Evolutionary conservation across 768 basidiomycete genomes (phyloP), one percentile per base, ranked within the genome.

Genomic region (Pisolithus marmoratus): DNA sequence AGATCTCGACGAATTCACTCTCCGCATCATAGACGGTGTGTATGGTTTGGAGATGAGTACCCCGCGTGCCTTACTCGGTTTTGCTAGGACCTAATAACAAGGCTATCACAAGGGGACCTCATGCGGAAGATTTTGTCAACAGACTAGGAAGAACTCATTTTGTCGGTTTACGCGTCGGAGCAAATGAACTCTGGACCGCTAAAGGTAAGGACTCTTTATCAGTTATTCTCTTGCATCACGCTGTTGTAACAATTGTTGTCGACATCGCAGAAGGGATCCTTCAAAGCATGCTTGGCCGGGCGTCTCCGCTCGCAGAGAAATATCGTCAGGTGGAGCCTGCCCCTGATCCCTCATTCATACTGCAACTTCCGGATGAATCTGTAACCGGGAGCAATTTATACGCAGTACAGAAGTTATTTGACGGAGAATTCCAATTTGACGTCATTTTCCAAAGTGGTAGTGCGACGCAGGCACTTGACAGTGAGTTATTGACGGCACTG

Each of bases 401-500:
- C 62, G 93, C 87, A 11, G 77, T 94, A 44, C 94, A 98, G 67
- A 94, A 93, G 64, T 74, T 74, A 5, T 92, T 87, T 54, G 85
- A 90, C 11, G 92, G 90, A 1, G 74, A 79, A 26, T 97, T 95
- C 71, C 81, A 87, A 52, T 93, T 94, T 63, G 95, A 98, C 60
- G 77, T 97, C 15, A 83, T 85, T 66, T 96, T 84, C 62, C 91
- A 96, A 59, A 86, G 87, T 51, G 81, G 68, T 26, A 90, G 85
- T 59, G 74, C 78, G 12, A 79, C 79, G 53, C 79, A 82, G 53
- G 79, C 77, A 53, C 68, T 94, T 19, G 81, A 74, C 56, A 69
- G 92, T 94, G 57, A 56, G 83, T 72, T 12, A 3, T 11, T 12
- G 11, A 22, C 42, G 23, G 38, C 29, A 22, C 24, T 12, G n/a